Conservation (phyloP, 2,329 filamentous ascomycete genomes). For the Verticillium nubilum region DNA sequence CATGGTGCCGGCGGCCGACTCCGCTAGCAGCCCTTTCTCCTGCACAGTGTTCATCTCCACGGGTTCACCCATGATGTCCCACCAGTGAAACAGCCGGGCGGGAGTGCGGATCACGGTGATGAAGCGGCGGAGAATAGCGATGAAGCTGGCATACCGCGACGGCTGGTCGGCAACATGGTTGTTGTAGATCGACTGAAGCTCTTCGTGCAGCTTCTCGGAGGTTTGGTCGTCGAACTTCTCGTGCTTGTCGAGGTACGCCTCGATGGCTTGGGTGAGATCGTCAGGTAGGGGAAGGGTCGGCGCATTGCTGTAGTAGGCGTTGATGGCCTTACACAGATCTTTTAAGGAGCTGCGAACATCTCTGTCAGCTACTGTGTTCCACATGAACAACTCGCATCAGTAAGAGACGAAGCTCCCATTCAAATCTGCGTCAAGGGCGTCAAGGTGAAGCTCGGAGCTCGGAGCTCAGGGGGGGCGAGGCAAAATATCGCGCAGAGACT, state of each 20-base stretch:
- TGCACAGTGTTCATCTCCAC: constrained; percentile 26
- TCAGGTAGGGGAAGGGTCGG: constrained; percentile 59
- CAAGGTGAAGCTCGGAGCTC: neutral
- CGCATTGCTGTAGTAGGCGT: constrained; percentile 37
- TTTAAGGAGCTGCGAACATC: constrained; percentile 44
- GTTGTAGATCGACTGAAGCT: constrained; percentile 62
- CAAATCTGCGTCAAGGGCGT: neutral
- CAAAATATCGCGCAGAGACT: neutral
- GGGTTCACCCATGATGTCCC: constrained; percentile 56
- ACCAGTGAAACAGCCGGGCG: constrained; percentile 64
- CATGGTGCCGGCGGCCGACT: constrained; percentile 59
- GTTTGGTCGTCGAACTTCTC: constrained; percentile 61
- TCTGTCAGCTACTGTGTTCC: neutral
- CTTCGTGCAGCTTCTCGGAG: constrained; percentile 68
- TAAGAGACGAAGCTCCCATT: neutral
- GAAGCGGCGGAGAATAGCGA: constrained; percentile 60
- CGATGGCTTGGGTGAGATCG: constrained; percentile 56
- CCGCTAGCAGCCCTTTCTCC: constrained; percentile 47
- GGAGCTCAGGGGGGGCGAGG: neutral
- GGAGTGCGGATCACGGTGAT: constrained; percentile 59
- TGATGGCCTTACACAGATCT: constrained; percentile 55
- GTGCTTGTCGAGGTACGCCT: constrained; percentile 63
- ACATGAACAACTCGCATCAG: neutral
- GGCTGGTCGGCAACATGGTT: constrained; percentile 54
- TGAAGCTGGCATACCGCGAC: constrained; percentile 59